A percentile compares a stretch with the other conserved stretches of the same genome.
Evolutionary conservation across 192 early-diverging fungal species (phyloP).

Genomic region (Coemansia sp.): DNA sequence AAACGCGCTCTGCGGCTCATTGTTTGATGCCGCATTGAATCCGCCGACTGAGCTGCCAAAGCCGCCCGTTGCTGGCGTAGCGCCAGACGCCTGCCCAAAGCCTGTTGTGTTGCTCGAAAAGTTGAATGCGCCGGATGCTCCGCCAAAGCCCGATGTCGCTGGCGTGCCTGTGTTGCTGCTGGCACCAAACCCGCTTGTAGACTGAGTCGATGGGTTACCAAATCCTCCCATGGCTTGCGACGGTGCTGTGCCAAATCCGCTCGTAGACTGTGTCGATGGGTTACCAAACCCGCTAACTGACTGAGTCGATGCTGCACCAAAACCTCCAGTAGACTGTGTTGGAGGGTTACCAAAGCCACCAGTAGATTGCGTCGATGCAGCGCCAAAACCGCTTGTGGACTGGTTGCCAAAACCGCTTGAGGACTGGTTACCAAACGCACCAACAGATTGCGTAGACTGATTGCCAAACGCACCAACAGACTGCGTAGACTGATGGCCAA

Average conservation of each 20-base stretch:
- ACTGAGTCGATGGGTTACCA: slow-evolving; percentile 9
- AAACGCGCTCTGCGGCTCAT: slow-evolving; percentile 31
- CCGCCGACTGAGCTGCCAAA: slow-evolving; percentile 18
- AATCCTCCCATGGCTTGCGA: slow-evolving; percentile 9
- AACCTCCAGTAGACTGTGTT: not conserved
- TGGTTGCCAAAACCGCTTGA: slow-evolving; percentile 17
- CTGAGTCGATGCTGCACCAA: slow-evolving; percentile 22
- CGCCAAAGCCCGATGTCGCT: slow-evolving; percentile 10
- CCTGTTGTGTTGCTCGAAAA: slow-evolving; percentile 26
- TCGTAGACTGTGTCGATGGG: slow-evolving; percentile 4
- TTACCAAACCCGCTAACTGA: slow-evolving; percentile 11
- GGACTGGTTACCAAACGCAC: slow-evolving; percentile 1
- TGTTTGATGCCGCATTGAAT: slow-evolving; percentile 3
- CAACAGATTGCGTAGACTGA: not conserved
- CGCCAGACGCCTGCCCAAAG: slow-evolving; percentile 29
- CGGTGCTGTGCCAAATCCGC: slow-evolving; percentile 16
- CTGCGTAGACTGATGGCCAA: slow-evolving; percentile 12
- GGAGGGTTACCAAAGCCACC: slow-evolving; percentile 13
- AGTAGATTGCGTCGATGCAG: slow-evolving; percentile 11
- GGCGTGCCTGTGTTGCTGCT: slow-evolving; percentile 12
- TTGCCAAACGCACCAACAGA: not conserved
- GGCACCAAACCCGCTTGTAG: slow-evolving; percentile 12
- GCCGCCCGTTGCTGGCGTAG: slow-evolving; percentile 17
- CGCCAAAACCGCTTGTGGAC: slow-evolving; percentile 16
- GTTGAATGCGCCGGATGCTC: slow-evolving; percentile 16